These are phyloP conservation scores for Xeromyces bisporus DNA, from an alignment of 495 filamentous ascomycete species.

Conservation along the genomic window DNA sequence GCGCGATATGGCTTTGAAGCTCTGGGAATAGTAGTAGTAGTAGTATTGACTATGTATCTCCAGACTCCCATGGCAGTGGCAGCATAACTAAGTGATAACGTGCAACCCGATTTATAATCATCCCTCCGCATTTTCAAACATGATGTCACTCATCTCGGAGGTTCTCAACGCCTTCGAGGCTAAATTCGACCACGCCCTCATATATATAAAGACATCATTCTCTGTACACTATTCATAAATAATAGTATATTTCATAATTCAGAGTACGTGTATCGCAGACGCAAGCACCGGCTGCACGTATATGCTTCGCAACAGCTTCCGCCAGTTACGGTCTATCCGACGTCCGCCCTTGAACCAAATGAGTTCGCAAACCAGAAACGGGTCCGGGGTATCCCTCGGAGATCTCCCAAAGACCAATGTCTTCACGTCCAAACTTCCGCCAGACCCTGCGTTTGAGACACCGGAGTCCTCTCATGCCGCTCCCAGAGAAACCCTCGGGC, in stretches of 20 bases:
- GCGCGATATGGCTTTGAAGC: too few species aligned
- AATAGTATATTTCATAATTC: neutral
- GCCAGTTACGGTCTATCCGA: constrained; percentile 6
- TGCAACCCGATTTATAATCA: too few species aligned
- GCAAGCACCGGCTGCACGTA: neutral
- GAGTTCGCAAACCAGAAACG: constrained; percentile 30
- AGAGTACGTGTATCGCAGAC: too few species aligned
- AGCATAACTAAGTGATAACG: too few species aligned
- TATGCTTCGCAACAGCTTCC: constrained; percentile 3
- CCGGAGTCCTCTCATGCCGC: constrained; percentile 65
- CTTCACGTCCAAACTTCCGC: constrained; percentile 63
- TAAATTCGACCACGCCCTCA: too few species aligned
- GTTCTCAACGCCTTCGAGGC: too few species aligned
- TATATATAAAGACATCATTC: too few species aligned
- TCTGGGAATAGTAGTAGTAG: too few species aligned
- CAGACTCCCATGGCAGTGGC: too few species aligned
- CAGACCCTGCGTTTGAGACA: constrained; percentile 67
- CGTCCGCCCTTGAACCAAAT: constrained; percentile 25
- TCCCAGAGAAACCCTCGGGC: constrained; percentile 55
- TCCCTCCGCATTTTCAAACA: too few species aligned
- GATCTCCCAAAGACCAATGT: constrained; percentile 73
- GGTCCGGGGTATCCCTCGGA: constrained; percentile 30
- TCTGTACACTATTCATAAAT: neutral
- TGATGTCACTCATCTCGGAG: too few species aligned
- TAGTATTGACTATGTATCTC: too few species aligned